Base-by-base conservation (phyloP, 805 yeast genomes). In the Alloascoidea hylecoeti region DNA sequence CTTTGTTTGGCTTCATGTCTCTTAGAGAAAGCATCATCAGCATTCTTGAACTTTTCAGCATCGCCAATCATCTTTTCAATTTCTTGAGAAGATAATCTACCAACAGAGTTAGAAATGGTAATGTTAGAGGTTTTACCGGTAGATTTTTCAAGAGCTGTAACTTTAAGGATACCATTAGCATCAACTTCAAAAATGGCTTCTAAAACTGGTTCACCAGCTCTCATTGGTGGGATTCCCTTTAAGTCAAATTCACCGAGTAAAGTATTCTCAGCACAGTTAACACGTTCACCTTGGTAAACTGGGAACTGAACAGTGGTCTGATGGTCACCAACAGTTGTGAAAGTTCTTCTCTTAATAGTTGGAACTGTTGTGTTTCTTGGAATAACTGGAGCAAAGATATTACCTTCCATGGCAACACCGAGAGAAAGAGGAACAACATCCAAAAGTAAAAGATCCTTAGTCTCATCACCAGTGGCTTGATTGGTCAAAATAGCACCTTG, bases 351-450 rank as follows among this genome's bases (percentile, higher is more conserved):
- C 82, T 89, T 89, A 70, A 86, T 82, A 66, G 97, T 89, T 68
- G 98, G 98, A 55, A 89, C 95, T 57, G 97, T 89, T 55, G 97
- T 83, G 83, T 92, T 92, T 76, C 98, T 86, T 72, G 96, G 96
- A 54, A 92, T 94, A 64, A 92, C 95, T 59, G 94, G 92, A 60
- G 96, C 95, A 72, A 89, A 88, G 62, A 92, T 89, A 69, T 92
- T 94, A 71, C 98, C 98, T 71, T 88, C 92, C 82, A 92, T 92
- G 72, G 95, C 97, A 66, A 89, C 95, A 84, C 98, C 98, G 61
- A 89, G 76, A 51, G 97, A 88, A 63, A 89, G 79, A 64, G 98
- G 98, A 60, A 88, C 88, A 56, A 89, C 97, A 72, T 88, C 97
- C 68, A 88, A 78, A 62, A 88, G 77, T 56, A 89, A 78, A 63